Evolutionary conservation across 495 filamentous ascomycete species (phyloP), one percentile per base, ranked within the genome.

Genomic region (Penicillium diatomitis): DNA sequence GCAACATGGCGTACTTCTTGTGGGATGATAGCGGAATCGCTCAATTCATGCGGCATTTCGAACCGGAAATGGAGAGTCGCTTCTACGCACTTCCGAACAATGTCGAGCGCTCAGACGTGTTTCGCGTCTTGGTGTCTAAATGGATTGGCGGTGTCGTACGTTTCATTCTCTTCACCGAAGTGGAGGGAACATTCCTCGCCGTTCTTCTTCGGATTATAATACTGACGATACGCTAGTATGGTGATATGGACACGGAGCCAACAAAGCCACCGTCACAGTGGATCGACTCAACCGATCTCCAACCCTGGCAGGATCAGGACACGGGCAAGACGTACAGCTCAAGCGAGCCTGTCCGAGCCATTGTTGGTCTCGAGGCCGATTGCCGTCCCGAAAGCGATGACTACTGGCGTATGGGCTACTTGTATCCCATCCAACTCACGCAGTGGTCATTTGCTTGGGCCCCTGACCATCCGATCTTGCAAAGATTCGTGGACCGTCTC

Each of bases 391-490:
- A 20, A 7, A 44, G 31, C 10, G 41, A 44, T 32, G 6, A 32
- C n/a, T 44, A 44, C 41, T 44, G 41, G 41, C 41, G 41, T 20
- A 44, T 44, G 41, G 41, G 41, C 9, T 44, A 44, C 30, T 44
- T 44, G 11, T 44, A 44, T 11, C 41, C 41, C 5, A 20, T 44
- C 12, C 41, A 44, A 8, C 8, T 44, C 6, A 34, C 41, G 31
- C 41, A 44, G 41, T 44, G 41, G 41, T 44, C 41, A 32, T 44
- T 44, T 34, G 41, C 41, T 5, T 44, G 41, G 41, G 41, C 41
- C 5, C 41, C 41, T 2, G 41, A 32, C 6, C 41, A 44, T 12
- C 41, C 41, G 30, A 44, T 44, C 34, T 29, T 44, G 1, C 41
- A 44, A 32, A 9, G 12, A 6, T 44, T 44, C 10, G 34, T 44